phyloP scores from a whole-genome alignment of 495 filamentous ascomycete genomes.

The Bryoglossum gracile region DNA sequence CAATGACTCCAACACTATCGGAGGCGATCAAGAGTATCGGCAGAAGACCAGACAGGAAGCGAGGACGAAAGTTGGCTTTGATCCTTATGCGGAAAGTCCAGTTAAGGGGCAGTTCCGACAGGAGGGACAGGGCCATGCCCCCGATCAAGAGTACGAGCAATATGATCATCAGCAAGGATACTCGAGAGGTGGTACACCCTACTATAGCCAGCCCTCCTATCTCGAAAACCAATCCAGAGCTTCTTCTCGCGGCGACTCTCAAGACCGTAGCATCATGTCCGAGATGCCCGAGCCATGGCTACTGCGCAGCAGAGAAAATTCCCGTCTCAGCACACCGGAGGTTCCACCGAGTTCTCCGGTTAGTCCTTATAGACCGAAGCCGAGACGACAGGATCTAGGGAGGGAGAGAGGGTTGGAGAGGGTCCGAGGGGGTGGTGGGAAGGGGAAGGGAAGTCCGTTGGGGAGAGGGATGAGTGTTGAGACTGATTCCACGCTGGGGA shows the following conservation, averaged over 20 bases:
- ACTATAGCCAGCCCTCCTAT: slow-evolving; percentile 4
- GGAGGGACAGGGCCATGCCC: too few relatives aligned
- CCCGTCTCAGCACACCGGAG: neutral
- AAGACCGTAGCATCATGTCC: slow-evolving; percentile 10
- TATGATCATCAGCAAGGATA: slow-evolving; percentile 13
- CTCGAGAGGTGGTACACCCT: slow-evolving; percentile 10
- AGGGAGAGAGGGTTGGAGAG: slow-evolving; percentile 17
- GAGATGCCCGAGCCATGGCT: slow-evolving; percentile 21
- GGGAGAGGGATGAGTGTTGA: slow-evolving; percentile 20
- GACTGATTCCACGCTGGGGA: slow-evolving; percentile 21
- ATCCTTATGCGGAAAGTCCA: slow-evolving; percentile 48
- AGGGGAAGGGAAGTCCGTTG: slow-evolving; percentile 18
- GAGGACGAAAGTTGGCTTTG: slow-evolving; percentile 76
- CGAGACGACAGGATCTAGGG: slow-evolving; percentile 9
- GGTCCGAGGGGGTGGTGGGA: slow-evolving; percentile 5
- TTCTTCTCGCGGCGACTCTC: neutral
- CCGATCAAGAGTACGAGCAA: slow-evolving; percentile 23
- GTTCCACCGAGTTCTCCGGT: slow-evolving; percentile 11
- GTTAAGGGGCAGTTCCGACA: slow-evolving; percentile 17
- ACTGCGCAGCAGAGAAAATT: slow-evolving; percentile 1
- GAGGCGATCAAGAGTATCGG: slow-evolving; percentile 61
- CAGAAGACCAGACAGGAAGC: slow-evolving; percentile 66
- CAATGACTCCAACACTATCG: slow-evolving; percentile 66
- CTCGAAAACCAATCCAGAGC: neutral
- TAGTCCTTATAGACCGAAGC: slow-evolving; percentile 11